Base-by-base conservation (phyloP, 306 rosid genomes). In the Cucurbita moschata region DNA sequence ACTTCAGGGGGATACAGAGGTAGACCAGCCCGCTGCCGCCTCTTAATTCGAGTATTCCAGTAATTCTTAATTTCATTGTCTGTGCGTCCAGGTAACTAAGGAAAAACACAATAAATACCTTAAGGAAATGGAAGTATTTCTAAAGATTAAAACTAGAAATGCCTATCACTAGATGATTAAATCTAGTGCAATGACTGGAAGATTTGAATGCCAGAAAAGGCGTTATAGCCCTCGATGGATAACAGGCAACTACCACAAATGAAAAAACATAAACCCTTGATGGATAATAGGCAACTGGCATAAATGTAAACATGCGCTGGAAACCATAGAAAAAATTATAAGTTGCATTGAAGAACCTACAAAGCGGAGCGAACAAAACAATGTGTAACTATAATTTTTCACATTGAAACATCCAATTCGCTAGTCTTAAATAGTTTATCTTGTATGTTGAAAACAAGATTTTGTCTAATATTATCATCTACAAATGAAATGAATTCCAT, bases 51-150 rank as follows among this genome's bases (percentile, higher is more conserved):
- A 72, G 99, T 91, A 80, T 95, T 95, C 99, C 99, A 95, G 85
- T 89, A 95, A 81, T 95, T 95, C 87, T 95, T 95, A 79, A 95
- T 95, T 87, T 95, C 99, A 71, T 95, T 95, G 83, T 95, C 99
- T 4, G 99, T 95, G 56, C 99, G 99, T 43, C 99, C 99, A 58
- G 96, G 97, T 77, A 95, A 84, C 99, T 95, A 74, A 82, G 67
- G 74, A 72, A 82, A 80, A 63, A 72, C 76, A 77, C 21, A 8
- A 71, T 75, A 55, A 78, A 35, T 65, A 79, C 19, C 74, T 59
- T 55, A 23, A 67, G 65, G 40, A 78, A 52, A 72, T 69, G 71
- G 10, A 44, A 76, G 5, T 19, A 79, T 60, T 46, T 62, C 57
- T n/a, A 47, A 49, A 38, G 61, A 83, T 67, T 12, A 37, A 75